Evolutionary conservation across 305 asterid species (phyloP).

Genomic region (Galium porrigens): DNA sequence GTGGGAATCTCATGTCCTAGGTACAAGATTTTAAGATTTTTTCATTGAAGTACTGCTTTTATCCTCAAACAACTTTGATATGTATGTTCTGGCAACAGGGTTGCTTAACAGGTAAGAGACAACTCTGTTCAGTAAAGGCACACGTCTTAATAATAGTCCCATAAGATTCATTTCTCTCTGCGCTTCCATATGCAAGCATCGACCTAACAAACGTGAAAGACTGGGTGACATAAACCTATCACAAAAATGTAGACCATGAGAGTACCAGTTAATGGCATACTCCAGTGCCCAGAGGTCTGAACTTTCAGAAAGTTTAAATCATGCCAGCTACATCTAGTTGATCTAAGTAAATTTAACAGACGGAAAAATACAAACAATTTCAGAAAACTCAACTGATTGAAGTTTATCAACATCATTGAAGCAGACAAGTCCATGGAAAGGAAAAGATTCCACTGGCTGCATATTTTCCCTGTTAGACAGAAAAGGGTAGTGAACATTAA

Average conservation of each 20-base stretch:
- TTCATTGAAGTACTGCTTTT: neutral
- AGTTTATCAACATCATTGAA: conserved; percentile 57
- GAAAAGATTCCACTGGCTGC: conserved; percentile 49
- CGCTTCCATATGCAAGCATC: neutral
- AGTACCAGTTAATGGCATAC: no score
- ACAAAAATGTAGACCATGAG: neutral
- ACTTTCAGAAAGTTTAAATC: neutral
- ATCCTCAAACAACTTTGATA: neutral
- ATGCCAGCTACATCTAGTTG: neutral
- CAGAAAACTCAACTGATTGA: conserved; percentile 48
- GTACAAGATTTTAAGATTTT: neutral
- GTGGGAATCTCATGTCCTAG: neutral
- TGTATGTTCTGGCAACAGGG: neutral
- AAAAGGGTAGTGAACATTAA: conserved; percentile 11
- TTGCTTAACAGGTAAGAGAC: neutral
- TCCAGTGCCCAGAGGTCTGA: neutral
- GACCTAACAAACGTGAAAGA: neutral
- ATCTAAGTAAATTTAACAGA: neutral
- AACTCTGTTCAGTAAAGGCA: neutral
- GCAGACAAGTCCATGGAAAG: conserved; percentile 53
- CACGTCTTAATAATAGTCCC: neutral
- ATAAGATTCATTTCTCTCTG: neutral
- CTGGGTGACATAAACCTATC: neutral
- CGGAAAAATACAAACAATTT: conserved; percentile 1
- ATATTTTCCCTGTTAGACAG: conserved; percentile 45